Conservation (phyloP, 345 rosid species). For the Hevea brasiliensis region DNA sequence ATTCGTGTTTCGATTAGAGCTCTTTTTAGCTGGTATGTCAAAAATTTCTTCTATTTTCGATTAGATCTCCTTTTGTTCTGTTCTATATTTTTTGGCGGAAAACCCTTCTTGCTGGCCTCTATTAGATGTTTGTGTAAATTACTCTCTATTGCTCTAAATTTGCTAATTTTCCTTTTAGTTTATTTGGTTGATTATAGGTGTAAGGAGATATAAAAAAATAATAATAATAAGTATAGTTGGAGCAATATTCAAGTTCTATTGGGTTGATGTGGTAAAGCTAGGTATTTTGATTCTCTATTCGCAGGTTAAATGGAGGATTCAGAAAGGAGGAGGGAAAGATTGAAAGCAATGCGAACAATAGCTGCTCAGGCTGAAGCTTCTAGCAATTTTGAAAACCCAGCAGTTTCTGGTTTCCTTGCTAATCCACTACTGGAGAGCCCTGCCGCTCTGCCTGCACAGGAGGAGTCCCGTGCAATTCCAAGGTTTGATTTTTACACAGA, state of each 20-base stretch:
- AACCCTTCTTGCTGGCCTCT: too few relatives aligned
- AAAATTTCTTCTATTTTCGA: too few relatives aligned
- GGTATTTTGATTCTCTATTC: not conserved
- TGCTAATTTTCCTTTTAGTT: not conserved
- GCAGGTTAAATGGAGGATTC: slow-evolving; percentile 65
- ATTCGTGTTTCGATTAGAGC: not conserved
- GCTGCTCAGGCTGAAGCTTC: slow-evolving; percentile 54
- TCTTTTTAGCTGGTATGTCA: not conserved
- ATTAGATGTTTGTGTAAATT: too few relatives aligned
- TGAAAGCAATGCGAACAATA: slow-evolving; percentile 70
- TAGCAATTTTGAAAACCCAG: slow-evolving; percentile 30
- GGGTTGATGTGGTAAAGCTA: not conserved
- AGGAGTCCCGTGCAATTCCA: slow-evolving; percentile 32
- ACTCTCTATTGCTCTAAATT: not conserved
- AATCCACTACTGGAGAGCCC: slow-evolving; percentile 63
- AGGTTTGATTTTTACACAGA: slow-evolving; percentile 81
- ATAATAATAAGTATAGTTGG: too few relatives aligned
- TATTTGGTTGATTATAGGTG: not conserved
- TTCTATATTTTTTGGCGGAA: too few relatives aligned
- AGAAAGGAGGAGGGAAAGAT: slow-evolving; percentile 67
- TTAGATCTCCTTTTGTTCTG: not conserved
- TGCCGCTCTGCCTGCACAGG: slow-evolving; percentile 24
- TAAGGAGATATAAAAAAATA: too few relatives aligned
- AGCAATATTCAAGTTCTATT: not conserved
- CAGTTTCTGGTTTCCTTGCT: slow-evolving; percentile 40